Evolutionary conservation across 106 monocot species (phyloP), one percentile per base, ranked within the genome.

Genomic region (Dactylorhiza incarnata): DNA sequence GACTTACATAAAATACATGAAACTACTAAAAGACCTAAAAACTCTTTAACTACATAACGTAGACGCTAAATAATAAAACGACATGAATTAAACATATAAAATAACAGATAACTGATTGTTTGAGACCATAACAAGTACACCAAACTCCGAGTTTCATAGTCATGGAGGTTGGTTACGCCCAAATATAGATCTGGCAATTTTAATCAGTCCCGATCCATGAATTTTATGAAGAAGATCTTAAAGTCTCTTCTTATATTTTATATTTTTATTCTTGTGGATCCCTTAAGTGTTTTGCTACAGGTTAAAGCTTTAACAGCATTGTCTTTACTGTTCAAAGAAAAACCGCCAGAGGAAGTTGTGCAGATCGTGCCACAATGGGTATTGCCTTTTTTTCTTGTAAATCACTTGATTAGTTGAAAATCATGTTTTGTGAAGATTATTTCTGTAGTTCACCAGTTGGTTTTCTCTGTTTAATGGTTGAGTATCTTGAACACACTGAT

Each of bases 321-420:
- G 44, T 62, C 45, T 53, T 24, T 70, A 54, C 84, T 97, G 9
- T 91, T 97, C 76, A 88, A 78, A 78, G 81, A 97, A 82, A 94
- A 82, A 54, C 44, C 85, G 54, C 79, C 76, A 47, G 89, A 91
- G 74, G 97, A 97, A 76, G 74, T 89, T 76, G 87, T 80, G 48
- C 85, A 83, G 49, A 87, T 97, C 74, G 74, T 91, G 81, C 97
- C 94, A 59, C 86, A 82, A 72, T 97, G 97, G 97, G 97, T 97
- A 96, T 77, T 62, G 14, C 80, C 80, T 62, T 73, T 81, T 29
- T 75, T 84, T 20, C 4, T 73, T 16, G 49, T 68, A 29, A 15
- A 74, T 20, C 49, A 0, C 1, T 72, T 46, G 7, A 5, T 5
- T 46, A n/a, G 45, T 70, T 70, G 69, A 46, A 24, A 72, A 9